These are phyloP conservation scores for Lecanicillium sp. DNA, from an alignment of 2,329 filamentous ascomycete species.

Conservation along the genomic window DNA sequence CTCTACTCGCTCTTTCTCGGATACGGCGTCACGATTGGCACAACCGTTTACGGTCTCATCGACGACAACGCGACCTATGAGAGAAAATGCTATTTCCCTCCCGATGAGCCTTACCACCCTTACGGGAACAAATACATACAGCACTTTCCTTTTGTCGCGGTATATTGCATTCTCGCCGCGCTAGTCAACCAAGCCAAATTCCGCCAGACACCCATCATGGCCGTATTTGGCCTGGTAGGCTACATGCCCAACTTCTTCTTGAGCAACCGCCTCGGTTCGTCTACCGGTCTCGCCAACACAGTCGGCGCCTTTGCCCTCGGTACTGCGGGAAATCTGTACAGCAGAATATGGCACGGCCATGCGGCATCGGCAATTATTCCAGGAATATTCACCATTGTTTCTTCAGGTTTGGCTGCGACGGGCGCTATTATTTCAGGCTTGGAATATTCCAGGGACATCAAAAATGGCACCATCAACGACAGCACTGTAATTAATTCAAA, in stretches of 20 bases:
- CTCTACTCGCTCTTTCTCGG: constrained; percentile 61
- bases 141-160: constrained; percentile 6
- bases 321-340: constrained; percentile 3
- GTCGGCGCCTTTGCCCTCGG: constrained; percentile 8
- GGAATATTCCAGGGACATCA: constrained; percentile 2
- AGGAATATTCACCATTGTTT: constrained; percentile 8
- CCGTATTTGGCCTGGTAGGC: constrained; percentile 4
- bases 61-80: constrained; percentile 40
- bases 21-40: constrained; percentile 58
- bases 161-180: constrained; percentile 5
- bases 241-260: constrained; percentile 8
- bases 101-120: neutral
- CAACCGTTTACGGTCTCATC: constrained; percentile 49
- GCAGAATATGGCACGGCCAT: constrained; percentile 5
- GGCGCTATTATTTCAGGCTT: constrained; percentile 5
- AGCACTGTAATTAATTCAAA: neutral
- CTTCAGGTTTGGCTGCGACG: constrained; percentile 2
- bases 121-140: constrained; percentile 5
- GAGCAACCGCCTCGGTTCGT: constrained; percentile 1
- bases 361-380: constrained; percentile 8
- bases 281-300: constrained; percentile 3
- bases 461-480: constrained; percentile 2
- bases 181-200: constrained; percentile 7
- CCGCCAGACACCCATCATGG: constrained; percentile 8
- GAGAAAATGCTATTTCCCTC: constrained; percentile 34